These are phyloP conservation scores for Mycogone perniciosa DNA, from an alignment of 2,329 filamentous ascomycete species.

Conservation along the genomic window DNA sequence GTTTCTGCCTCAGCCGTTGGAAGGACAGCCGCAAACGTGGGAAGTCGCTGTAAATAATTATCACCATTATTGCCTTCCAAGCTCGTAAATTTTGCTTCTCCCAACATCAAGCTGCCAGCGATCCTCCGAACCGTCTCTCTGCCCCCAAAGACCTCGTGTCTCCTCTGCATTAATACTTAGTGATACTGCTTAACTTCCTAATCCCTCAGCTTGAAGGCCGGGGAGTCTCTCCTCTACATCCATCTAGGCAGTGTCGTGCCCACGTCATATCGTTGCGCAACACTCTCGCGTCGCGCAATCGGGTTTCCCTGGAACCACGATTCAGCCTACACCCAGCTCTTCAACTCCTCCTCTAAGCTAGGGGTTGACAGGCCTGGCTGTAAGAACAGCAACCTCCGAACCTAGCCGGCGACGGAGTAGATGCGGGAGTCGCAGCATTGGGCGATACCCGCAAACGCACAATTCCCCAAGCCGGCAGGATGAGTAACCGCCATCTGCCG, in stretches of 20 bases:
- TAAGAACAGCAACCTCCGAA: neutral
- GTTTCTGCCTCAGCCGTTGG: slow-evolving; percentile 22
- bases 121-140: neutral
- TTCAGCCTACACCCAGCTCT: neutral
- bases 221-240: neutral
- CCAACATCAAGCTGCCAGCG: neutral
- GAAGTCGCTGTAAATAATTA: slow-evolving; percentile 6
- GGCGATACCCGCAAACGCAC: slow-evolving; percentile 28
- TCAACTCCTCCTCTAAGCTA: neutral
- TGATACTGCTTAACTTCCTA: neutral
- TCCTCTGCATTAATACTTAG: neutral
- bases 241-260: neutral
- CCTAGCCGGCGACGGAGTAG: slow-evolving; percentile 14
- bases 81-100: slow-evolving; percentile 5
- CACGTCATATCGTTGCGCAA: slow-evolving; percentile 8
- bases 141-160: slow-evolving; percentile 7
- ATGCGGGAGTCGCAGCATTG: slow-evolving; percentile 30
- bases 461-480: slow-evolving; percentile 62
- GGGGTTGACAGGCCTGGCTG: neutral
- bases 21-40: slow-evolving; percentile 11
- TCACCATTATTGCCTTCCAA: slow-evolving; percentile 1
- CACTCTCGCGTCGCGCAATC: slow-evolving; percentile 7
- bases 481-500: slow-evolving; percentile 72
- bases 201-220: neutral
- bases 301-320: neutral